A percentile compares a stretch with the other conserved stretches of the same genome.
Conservation (phyloP, 257 asterid species). For the Sherardia arvensis region DNA sequence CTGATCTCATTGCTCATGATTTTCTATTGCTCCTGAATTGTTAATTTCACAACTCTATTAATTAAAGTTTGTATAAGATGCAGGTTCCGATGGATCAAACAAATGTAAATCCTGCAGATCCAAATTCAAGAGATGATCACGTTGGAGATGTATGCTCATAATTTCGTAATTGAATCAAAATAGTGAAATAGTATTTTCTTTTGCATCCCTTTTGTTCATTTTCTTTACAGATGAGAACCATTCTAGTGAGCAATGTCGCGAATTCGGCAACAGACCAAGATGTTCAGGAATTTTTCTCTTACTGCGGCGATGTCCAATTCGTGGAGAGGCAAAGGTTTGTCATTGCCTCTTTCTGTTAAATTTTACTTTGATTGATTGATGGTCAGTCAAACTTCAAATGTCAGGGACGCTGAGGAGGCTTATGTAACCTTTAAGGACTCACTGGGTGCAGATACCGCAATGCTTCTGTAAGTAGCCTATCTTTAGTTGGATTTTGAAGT, state of each 20-base stretch:
- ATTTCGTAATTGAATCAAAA: too few relatives aligned
- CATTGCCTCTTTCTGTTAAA: not conserved
- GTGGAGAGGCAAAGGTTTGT: too few relatives aligned
- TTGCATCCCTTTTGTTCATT: not conserved
- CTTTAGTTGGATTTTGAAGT: too few relatives aligned
- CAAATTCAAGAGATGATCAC: too few relatives aligned
- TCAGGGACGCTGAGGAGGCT: conserved; percentile 37
- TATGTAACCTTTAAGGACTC: conserved; percentile 31
- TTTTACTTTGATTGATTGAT: not conserved
- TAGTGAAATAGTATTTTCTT: too few relatives aligned
- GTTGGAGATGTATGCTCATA: conserved; percentile 29
- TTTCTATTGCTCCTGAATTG: too few relatives aligned
- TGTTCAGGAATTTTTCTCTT: conserved; percentile 35
- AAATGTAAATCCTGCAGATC: too few relatives aligned
- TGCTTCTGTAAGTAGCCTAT: conserved; percentile 21
- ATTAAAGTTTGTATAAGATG: too few relatives aligned
- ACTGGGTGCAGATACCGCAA: too few relatives aligned
- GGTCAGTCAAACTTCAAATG: not conserved
- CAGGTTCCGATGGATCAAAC: too few relatives aligned
- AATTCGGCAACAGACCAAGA: conserved; percentile 26
- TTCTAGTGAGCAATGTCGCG: conserved; percentile 39
- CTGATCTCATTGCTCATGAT: too few relatives aligned
- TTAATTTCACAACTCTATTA: too few relatives aligned
- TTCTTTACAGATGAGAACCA: conserved; percentile 30
- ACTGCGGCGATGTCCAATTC: conserved; percentile 46